A percentile compares a stretch with the other conserved stretches of the same genome.
These are phyloP conservation scores for Selaginella moellendorffii DNA, from an alignment of 75 land plant species.

Conservation along the genomic window DNA sequence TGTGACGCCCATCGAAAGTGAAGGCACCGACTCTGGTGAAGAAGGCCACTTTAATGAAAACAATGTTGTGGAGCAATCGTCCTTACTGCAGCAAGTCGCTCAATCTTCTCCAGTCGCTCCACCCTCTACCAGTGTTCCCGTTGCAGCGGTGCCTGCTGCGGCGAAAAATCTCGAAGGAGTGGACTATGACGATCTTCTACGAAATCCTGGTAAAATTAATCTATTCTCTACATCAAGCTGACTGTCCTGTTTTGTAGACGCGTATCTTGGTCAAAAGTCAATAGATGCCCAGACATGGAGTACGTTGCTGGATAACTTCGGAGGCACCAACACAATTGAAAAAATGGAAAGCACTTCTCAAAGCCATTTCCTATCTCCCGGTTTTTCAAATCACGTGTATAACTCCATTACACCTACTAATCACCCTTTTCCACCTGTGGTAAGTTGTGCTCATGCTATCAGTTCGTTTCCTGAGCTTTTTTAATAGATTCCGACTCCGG, in stretches of 20 bases:
- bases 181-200: not conserved
- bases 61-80: not conserved
- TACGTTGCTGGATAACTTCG: not conserved
- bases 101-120: too few species aligned
- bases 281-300: not conserved
- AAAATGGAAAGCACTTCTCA: too few species aligned
- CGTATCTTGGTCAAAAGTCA: not conserved
- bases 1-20: not conserved
- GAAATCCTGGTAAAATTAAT: slow-evolving; percentile 2
- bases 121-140: too few species aligned
- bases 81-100: not conserved
- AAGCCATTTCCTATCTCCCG: too few species aligned
- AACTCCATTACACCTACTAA: too few species aligned
- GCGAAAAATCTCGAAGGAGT: too few species aligned
- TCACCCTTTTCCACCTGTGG: too few species aligned
- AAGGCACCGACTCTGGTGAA: not conserved
- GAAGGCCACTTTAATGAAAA: not conserved
- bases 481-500: not conserved
- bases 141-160: not conserved
- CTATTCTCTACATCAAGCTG: too few species aligned
- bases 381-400: too few species aligned
- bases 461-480: too few species aligned
- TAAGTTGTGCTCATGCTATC: too few species aligned
- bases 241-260: not conserved
- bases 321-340: too few species aligned